phyloP scores from a whole-genome alignment of 768 basidiomycete genomes.

The Dioszegia hungarica region DNA sequence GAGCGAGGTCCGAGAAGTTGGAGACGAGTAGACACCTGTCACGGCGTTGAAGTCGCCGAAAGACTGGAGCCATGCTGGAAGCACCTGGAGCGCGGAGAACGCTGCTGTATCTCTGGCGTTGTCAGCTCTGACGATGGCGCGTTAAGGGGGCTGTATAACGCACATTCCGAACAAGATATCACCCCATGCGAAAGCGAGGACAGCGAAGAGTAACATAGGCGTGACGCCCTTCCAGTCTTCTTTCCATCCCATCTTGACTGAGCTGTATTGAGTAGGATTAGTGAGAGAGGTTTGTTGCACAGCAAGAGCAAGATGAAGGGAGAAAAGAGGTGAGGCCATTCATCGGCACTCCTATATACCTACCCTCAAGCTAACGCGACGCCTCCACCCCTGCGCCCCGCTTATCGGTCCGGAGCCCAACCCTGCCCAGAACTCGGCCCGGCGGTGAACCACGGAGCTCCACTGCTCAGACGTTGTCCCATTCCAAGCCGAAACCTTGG shows the following conservation, averaged over 20 bases:
- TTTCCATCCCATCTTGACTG: not conserved
- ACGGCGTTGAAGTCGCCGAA: slow-evolving; percentile 9
- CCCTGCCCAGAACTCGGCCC: too few species aligned
- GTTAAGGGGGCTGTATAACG: not conserved
- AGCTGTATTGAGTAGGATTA: not conserved
- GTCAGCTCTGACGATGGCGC: slow-evolving; percentile 1
- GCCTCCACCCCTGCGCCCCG: too few species aligned
- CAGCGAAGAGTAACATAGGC: not conserved
- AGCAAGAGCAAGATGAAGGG: not conserved
- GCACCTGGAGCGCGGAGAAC: slow-evolving; percentile 12
- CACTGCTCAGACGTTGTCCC: too few species aligned
- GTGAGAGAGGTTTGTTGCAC: too few species aligned
- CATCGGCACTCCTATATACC: not conserved
- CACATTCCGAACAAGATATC: slow-evolving; percentile 7
- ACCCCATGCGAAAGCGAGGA: not conserved
- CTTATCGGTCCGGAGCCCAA: too few species aligned
- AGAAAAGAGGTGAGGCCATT: not conserved
- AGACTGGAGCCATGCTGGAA: slow-evolving; percentile 11
- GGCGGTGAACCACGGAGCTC: too few species aligned
- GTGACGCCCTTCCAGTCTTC: slow-evolving; percentile 5
- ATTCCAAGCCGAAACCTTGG: too few species aligned
- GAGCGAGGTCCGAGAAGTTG: slow-evolving; percentile 14
- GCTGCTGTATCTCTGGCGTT: slow-evolving; percentile 11
- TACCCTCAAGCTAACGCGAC: too few species aligned
- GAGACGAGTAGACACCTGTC: not conserved